A percentile compares a stretch with the other conserved stretches of the same genome.
phyloP scores from a whole-genome alignment of 202 grass and related monocot species.

The Panicum virgatum region DNA sequence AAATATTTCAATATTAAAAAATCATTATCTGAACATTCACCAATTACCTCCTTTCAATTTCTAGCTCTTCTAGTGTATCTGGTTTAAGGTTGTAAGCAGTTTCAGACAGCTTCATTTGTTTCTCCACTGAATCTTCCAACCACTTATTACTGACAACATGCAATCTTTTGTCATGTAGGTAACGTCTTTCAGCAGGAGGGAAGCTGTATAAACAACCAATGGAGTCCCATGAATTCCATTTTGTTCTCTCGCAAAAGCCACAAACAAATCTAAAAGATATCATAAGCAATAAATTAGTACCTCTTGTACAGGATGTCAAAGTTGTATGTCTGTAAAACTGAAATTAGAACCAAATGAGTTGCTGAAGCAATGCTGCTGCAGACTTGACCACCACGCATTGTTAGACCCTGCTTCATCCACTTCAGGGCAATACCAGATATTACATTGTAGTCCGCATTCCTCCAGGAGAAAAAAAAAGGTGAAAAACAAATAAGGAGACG shows the following conservation, averaged over 20 bases:
- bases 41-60: conserved; percentile 68
- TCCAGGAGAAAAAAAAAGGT: conserved; percentile 43
- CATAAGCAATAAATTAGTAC: conserved; percentile 52
- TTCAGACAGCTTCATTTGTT: conserved; percentile 66
- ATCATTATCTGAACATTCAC: conserved; percentile 8
- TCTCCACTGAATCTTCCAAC: conserved; percentile 87
- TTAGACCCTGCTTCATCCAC: conserved; percentile 77
- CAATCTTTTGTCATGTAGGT: conserved; percentile 78
- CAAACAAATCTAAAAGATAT: conserved; percentile 14
- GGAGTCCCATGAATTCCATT: background rate
- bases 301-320: conserved; percentile 89
- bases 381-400: conserved; percentile 83
- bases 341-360: conserved; percentile 86
- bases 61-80: conserved; percentile 68
- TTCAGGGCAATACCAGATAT: conserved; percentile 81
- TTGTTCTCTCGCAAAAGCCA: conserved; percentile 12
- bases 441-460: conserved; percentile 75
- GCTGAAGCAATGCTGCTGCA: conserved; percentile 66
- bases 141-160: conserved; percentile 76
- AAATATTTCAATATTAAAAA: conserved; percentile 22
- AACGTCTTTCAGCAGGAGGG: conserved; percentile 52
- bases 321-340: conserved; percentile 59
- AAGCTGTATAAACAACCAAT: conserved; percentile 59
- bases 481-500: conserved; percentile 34
- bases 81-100: conserved; percentile 84